These are phyloP conservation scores for Hypomontagnella submonticulosa DNA, from an alignment of 495 filamentous ascomycete genomes.

Conservation along the genomic window DNA sequence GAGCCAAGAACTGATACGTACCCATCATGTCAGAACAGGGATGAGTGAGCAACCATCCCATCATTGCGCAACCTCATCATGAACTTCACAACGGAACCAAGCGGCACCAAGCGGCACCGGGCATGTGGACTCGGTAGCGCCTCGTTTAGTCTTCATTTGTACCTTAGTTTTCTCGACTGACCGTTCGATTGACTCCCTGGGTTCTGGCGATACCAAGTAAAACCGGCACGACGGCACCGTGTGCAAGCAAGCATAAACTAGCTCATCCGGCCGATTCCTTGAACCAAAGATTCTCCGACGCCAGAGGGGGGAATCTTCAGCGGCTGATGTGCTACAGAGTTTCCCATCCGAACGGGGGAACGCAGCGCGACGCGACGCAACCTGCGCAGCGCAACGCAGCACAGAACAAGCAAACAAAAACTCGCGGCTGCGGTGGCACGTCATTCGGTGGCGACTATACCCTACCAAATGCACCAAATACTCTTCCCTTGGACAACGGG, in stretches of 20 bases:
- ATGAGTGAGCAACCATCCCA: slow-evolving; percentile 5
- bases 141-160: slow-evolving; percentile 19
- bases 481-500: slow-evolving; percentile 7
- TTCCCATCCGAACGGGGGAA: slow-evolving; percentile 16
- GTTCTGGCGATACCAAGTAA: background rate
- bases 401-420: slow-evolving; percentile 20
- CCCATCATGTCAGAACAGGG: slow-evolving; percentile 23
- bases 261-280: slow-evolving; percentile 12
- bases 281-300: slow-evolving; percentile 27
- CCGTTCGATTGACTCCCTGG: slow-evolving; percentile 26
- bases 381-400: background rate
- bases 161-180: slow-evolving; percentile 1
- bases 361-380: slow-evolving; percentile 22
- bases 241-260: slow-evolving; percentile 17
- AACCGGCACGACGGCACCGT: slow-evolving; percentile 12
- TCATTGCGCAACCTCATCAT: slow-evolving; percentile 38
- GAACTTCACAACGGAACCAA: slow-evolving; percentile 32
- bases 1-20: slow-evolving; percentile 36
- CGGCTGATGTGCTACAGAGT: slow-evolving; percentile 37
- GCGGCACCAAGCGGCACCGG: too few species aligned
- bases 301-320: slow-evolving; percentile 29
- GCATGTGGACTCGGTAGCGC: slow-evolving; percentile 22
- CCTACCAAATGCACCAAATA: background rate
- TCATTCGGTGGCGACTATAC: slow-evolving; percentile 39
- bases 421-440: slow-evolving; percentile 29